Conservation (phyloP, 2,329 filamentous ascomycete species). For the Colletotrichum tamarilloi region DNA sequence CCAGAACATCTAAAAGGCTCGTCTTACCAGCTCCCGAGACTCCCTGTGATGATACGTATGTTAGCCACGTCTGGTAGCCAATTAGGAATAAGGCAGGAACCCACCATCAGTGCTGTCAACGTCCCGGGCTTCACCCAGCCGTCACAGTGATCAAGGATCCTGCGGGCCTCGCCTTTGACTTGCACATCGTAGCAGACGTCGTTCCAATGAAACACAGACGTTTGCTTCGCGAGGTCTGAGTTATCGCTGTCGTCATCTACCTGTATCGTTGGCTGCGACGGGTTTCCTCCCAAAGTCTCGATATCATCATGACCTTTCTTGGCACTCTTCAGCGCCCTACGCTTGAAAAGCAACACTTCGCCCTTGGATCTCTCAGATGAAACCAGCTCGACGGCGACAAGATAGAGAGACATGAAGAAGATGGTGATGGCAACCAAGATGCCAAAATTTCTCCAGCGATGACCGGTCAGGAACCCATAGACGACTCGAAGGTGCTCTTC, state of each 20-base stretch:
- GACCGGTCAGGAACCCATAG: slow-evolving; percentile 54
- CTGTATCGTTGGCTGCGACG: not conserved
- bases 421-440: slow-evolving; percentile 64
- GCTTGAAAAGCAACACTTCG: slow-evolving; percentile 70
- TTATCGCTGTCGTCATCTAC: not conserved
- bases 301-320: not conserved
- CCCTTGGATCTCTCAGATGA: slow-evolving; percentile 66
- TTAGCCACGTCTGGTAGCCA: not conserved
- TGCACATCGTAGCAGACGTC: slow-evolving; percentile 77
- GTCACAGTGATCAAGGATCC: slow-evolving; percentile 73
- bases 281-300: not conserved
- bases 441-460: slow-evolving; percentile 67
- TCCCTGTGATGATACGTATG: not conserved
- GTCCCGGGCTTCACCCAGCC: slow-evolving; percentile 78
- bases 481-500: slow-evolving; percentile 54
- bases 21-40: slow-evolving; percentile 49
- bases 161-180: slow-evolving; percentile 69
- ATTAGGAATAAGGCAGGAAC: slow-evolving; percentile 72
- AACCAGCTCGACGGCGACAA: slow-evolving; percentile 59
- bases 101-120: slow-evolving; percentile 71
- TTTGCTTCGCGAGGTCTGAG: slow-evolving; percentile 53
- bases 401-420: slow-evolving; percentile 59
- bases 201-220: slow-evolving; percentile 75
- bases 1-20: slow-evolving; percentile 69
- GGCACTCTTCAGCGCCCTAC: slow-evolving; percentile 44